phyloP scores from a whole-genome alignment of 2,329 filamentous ascomycete species.

The Neobulgaria alba region DNA sequence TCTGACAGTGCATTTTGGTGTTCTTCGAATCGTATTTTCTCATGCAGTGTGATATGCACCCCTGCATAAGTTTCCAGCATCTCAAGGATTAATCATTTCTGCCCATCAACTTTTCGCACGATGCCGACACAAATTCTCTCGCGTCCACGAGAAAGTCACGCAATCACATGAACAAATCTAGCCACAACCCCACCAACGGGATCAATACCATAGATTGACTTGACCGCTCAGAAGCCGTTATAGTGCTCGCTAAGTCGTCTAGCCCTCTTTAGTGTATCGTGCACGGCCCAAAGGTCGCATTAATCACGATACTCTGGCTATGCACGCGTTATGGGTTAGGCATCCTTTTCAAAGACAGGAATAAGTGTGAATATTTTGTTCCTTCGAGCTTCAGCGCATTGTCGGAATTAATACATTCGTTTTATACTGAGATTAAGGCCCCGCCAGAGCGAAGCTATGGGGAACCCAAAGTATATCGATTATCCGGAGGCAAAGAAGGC shows the following conservation, averaged over 20 bases:
- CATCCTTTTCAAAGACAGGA: background rate
- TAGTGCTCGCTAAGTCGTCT: background rate
- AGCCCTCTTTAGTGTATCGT: background rate
- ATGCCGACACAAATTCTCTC: background rate
- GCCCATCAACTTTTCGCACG: too few species aligned
- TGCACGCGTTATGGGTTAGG: background rate
- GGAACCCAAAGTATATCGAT: conserved; percentile 4
- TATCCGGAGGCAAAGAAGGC: conserved; percentile 12
- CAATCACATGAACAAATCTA: background rate
- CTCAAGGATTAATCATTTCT: background rate
- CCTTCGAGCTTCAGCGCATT: background rate
- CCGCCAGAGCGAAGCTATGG: background rate
- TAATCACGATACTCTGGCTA: background rate
- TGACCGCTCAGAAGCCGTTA: background rate
- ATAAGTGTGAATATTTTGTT: background rate
- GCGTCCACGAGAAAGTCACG: background rate
- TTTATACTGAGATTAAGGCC: background rate
- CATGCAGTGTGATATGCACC: background rate
- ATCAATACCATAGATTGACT: background rate
- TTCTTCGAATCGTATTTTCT: background rate
- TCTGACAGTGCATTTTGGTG: background rate
- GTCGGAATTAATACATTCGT: background rate
- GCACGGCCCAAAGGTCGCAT: background rate
- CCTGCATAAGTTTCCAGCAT: background rate
- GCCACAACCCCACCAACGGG: background rate